A percentile compares a stretch with the other conserved stretches of the same genome.
Conservation (phyloP, 1,284 basidiomycete species). For the Gomphus sp. region DNA sequence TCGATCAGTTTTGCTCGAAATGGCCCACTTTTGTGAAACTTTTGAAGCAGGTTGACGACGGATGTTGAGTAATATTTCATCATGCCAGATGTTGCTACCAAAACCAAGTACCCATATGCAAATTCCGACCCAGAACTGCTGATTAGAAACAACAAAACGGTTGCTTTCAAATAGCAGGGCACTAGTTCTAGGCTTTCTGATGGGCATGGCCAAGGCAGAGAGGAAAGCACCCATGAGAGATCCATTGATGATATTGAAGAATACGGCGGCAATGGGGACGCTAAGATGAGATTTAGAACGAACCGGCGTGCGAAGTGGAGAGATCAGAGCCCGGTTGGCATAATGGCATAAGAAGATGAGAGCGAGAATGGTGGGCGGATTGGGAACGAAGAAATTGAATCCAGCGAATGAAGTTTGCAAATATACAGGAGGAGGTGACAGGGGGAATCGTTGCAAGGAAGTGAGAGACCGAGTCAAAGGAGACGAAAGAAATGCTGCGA, state of each 20-base stretch:
- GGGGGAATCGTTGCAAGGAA: constrained; percentile 11
- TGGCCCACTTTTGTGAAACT: constrained; percentile 5
- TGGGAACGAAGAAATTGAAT: constrained; percentile 19
- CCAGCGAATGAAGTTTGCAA: neutral
- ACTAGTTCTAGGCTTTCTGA: neutral
- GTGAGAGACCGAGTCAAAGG: constrained; percentile 29
- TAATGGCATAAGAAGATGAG: constrained; percentile 72
- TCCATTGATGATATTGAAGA: constrained; percentile 73
- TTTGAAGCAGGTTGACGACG: constrained; percentile 27
- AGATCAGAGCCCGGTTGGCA: constrained; percentile 72
- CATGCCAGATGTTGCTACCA: constrained; percentile 75
- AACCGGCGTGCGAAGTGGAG: constrained; percentile 74
- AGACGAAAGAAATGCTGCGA: constrained; percentile 38
- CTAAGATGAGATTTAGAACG: constrained; percentile 69
- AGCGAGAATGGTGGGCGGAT: constrained; percentile 47
- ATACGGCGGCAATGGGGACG: constrained; percentile 48
- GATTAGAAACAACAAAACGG: constrained; percentile 23
- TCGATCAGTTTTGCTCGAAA: constrained; percentile 14
- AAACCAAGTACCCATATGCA: constrained; percentile 64
- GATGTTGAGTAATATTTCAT: constrained; percentile 78
- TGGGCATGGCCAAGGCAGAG: constrained; percentile 37
- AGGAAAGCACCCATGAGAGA: constrained; percentile 62
- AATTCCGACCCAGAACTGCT: constrained; percentile 55
- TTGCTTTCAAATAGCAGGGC: constrained; percentile 27
- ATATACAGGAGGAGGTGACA: constrained; percentile 17